A percentile compares a stretch with the other conserved stretches of the same genome.
phyloP scores from a whole-genome alignment of 352 stramenopile species.

The Phytophthora multivora region DNA sequence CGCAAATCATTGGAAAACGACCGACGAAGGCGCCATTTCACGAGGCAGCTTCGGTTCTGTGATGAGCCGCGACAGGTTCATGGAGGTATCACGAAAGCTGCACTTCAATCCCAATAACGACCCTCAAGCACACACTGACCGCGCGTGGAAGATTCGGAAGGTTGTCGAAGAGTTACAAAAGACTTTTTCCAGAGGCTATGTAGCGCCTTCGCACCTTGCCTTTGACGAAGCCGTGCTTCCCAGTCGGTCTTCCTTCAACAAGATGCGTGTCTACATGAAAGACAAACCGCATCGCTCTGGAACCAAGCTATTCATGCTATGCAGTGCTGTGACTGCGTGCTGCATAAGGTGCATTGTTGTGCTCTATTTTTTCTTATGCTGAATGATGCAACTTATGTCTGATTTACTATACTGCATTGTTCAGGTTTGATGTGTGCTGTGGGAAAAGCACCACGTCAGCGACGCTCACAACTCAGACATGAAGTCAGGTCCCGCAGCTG shows the following conservation, averaged over 20 bases:
- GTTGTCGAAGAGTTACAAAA: slow-evolving; percentile 20
- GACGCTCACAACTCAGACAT: no score
- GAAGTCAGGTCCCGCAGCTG: no score
- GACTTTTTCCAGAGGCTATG: slow-evolving; percentile 5
- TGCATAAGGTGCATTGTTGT: background rate
- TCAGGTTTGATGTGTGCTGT: no score
- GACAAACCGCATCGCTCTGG: no score
- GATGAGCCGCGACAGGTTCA: slow-evolving; percentile 15
- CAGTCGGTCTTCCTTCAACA: background rate
- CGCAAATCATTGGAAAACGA: slow-evolving; percentile 15
- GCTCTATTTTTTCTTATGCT: no score
- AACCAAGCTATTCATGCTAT: no score
- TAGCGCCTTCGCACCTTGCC: no score
- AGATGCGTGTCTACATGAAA: slow-evolving; percentile 4
- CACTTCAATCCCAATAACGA: slow-evolving; percentile 30
- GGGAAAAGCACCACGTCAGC: no score
- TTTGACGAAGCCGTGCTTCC: no score
- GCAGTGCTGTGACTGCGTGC: background rate
- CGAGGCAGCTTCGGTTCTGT: slow-evolving; percentile 11
- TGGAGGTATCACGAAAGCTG: slow-evolving; percentile 11
- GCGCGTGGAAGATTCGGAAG: slow-evolving; percentile 27
- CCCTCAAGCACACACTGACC: background rate
- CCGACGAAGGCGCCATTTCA: slow-evolving; percentile 6
- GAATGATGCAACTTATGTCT: no score
- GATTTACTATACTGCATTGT: no score